phyloP scores from a whole-genome alignment of 441 rosid genomes.

The Theobroma grandiflorum region DNA sequence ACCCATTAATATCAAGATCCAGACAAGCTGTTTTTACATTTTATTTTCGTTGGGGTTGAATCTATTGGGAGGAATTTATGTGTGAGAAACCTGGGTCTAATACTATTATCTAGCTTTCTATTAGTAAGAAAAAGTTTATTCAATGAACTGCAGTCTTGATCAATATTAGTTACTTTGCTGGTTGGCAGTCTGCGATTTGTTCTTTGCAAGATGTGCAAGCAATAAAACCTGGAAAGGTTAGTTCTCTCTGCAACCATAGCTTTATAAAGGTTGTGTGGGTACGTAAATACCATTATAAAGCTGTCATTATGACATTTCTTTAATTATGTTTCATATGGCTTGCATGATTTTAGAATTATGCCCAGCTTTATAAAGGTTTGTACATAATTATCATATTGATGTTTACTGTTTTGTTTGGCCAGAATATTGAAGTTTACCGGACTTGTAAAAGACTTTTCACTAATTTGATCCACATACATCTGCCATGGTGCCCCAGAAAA shows the following conservation, averaged over 20 bases:
- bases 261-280: neutral
- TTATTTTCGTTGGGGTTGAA: neutral
- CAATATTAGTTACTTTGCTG: slow-evolving; percentile 30
- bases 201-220: slow-evolving; percentile 86
- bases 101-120: slow-evolving; percentile 8
- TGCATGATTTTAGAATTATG: slow-evolving; percentile 21
- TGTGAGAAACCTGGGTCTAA: neutral
- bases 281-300: neutral
- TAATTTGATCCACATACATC: neutral
- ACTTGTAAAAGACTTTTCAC: neutral
- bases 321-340: neutral
- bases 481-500: neutral
- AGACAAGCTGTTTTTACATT: neutral
- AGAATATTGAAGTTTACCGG: neutral
- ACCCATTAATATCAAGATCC: neutral
- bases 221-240: slow-evolving; percentile 91
- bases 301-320: neutral
- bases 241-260: slow-evolving; percentile 26
- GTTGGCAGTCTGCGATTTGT: slow-evolving; percentile 84
- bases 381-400: neutral
- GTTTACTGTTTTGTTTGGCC: no score
- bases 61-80: neutral
- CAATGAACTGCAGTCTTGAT: slow-evolving; percentile 28
- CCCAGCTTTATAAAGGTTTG: neutral
- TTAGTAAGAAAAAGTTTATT: neutral